Conservation (phyloP, 2,329 filamentous ascomycete species). For the Colletotrichum lini region DNA sequence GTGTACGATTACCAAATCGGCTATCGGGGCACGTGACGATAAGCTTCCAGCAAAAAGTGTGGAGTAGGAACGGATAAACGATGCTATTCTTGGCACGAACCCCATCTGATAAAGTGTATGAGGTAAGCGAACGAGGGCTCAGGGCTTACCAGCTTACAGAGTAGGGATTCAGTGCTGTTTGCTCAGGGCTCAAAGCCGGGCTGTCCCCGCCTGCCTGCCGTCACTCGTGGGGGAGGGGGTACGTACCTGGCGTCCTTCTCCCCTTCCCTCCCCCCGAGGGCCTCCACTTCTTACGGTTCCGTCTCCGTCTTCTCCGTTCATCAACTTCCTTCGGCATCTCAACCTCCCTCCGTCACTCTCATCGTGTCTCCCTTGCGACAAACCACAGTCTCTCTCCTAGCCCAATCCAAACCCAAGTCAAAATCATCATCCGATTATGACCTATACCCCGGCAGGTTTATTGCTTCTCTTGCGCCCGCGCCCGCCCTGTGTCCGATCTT, state of each 20-base stretch:
- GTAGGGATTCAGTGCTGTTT: neutral
- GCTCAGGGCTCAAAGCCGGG: neutral
- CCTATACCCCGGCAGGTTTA: neutral
- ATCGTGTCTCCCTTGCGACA: neutral
- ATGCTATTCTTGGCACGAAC: slow-evolving; percentile 22
- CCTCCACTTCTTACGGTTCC: neutral
- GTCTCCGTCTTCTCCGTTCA: neutral
- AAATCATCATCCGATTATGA: neutral
- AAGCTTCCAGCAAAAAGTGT: neutral
- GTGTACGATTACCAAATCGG: slow-evolving; percentile 14
- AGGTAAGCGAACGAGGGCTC: too few relatives aligned
- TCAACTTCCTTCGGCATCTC: neutral
- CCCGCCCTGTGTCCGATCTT: slow-evolving; percentile 1
- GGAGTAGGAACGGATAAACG: neutral
- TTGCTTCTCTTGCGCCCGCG: neutral
- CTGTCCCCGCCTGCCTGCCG: neutral
- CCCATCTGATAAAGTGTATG: slow-evolving; percentile 20
- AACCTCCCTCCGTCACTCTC: neutral
- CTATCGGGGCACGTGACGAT: slow-evolving; percentile 18
- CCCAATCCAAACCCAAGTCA: neutral
- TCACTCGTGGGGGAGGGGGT: neutral
- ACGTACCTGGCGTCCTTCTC: neutral
- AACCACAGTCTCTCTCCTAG: neutral
- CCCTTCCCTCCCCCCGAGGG: neutral
- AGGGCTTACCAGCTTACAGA: too few relatives aligned